Evolutionary conservation across 257 asterid species (phyloP), one percentile per base, ranked within the genome.

Genomic region (Solanum stenotomum): DNA sequence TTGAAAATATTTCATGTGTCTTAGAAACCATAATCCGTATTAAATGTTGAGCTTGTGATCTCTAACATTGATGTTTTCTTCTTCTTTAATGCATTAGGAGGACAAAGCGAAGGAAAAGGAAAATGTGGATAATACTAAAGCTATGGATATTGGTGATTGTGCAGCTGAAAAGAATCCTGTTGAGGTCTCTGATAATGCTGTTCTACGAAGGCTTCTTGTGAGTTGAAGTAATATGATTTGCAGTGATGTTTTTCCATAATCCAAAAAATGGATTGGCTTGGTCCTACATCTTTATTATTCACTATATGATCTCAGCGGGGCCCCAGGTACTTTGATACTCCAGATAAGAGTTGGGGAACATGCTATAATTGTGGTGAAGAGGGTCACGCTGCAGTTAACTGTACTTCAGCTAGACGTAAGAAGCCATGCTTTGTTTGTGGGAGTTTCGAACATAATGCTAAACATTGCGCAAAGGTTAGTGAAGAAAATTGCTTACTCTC

Each of bases 311-410:
- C 87, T 89, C 95, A 97, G 99, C 95, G 99, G 87, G 99, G 99
- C 18, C 99, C 99, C 38, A 97, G 99, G 92, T 97, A 97, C 92
- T 97, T 97, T 89, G 99, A 97, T 89, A 95, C 99, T 84, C 98
- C 98, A 75, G 96, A 94, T 90, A 93, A 89, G 90, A 94, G 94
- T 88, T 96, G 99, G 96, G 98, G 98, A 71, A 92, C 98, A 85
- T 97, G 99, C 96, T 94, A 94, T 90, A 97, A 97, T 88, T 97
- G 99, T 90, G 99, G 99, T 67, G 98, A 97, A 92, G 99, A 96
- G 88, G 99, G 99, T 78, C 99, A 97, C 88, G 87, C 84, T 33
- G 83, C 95, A 63, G 91, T 70, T 90, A 95, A 96, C 91, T 97
- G 99, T 89, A 94, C 98, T 87, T 90, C 94, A 87, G 96, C 97